Base-by-base conservation (phyloP, 768 basidiomycete genomes). In the Baorangia bicolor region DNA sequence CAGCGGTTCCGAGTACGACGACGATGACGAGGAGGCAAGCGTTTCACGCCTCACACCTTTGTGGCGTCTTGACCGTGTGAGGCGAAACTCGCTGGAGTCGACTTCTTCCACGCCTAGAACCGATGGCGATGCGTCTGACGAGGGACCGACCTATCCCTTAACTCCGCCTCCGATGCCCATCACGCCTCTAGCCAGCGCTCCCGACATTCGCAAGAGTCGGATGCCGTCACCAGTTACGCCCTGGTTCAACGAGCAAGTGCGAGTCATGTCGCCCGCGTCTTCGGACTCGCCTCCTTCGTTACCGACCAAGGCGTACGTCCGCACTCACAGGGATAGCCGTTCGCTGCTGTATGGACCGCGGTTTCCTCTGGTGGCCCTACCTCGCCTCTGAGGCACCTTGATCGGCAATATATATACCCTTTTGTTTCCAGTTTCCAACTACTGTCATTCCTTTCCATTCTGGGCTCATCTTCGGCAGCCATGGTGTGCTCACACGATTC, bases 381-480 rank as follows among this genome's bases (percentile, higher is more conserved):
- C 53, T 42, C 40, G 33, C 21, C 43, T 40, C 43, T 53, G 51
- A 51, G 45, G 34, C 16, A 4, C n/a, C 11, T 14, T 16, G 37
- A 6, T 42, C n/a, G 10, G 2, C 60, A 12, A 27, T 20, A 4
- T 11, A n/a, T n/a, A n/a, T n/a, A n/a, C n/a, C 18, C 37, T 2
- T 6, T 8, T 11, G 11, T 35, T 30, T 14, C 23, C 18, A 10
- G 18, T 11, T 47, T 46, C 51, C 57, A 62, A 56, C 48, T 63
- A 54, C 51, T 40, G 51, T 51, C 60, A 56, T 30, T 61, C 56
- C 4, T 63, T 63, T 57, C 18, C n/a, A n/a, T n/a, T n/a, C n/a
- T n/a, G n/a, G n/a, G n/a, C n/a, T n/a, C n/a, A n/a, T n/a, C n/a
- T n/a, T n/a, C n/a, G n/a, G n/a, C n/a, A n/a, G n/a, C n/a, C n/a